phyloP scores from a whole-genome alignment of 2,329 filamentous ascomycete genomes.

The Fusarium veterinarium region DNA sequence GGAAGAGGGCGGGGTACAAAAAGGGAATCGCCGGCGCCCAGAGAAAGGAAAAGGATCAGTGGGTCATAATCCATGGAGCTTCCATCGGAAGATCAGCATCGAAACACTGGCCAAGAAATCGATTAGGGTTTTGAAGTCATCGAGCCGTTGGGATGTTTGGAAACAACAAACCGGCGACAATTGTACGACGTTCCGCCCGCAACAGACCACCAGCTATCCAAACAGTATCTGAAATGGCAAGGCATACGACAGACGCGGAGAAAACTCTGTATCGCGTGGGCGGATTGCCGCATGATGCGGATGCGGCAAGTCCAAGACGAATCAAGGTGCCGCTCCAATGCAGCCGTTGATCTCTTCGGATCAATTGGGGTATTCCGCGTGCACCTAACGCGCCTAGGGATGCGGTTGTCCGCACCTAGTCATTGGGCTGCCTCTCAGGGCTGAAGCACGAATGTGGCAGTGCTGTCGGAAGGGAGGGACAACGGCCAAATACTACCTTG shows the following conservation, averaged over 20 bases:
- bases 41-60: slow-evolving; percentile 8
- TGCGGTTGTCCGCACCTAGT: slow-evolving; percentile 15
- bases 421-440: slow-evolving; percentile 30
- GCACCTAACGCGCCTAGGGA: slow-evolving; percentile 23
- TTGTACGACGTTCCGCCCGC: slow-evolving; percentile 22
- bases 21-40: slow-evolving; percentile 16
- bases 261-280: slow-evolving; percentile 35
- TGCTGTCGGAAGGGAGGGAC: slow-evolving; percentile 27
- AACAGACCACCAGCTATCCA: slow-evolving; percentile 10
- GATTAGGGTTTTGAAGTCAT: slow-evolving; percentile 19
- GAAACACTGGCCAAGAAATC: slow-evolving; percentile 10
- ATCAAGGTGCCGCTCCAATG: slow-evolving; percentile 33
- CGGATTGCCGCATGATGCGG: slow-evolving; percentile 36
- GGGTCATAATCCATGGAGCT: slow-evolving; percentile 22
- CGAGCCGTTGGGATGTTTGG: slow-evolving; percentile 13
- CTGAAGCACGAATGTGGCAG: slow-evolving; percentile 38
- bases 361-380: slow-evolving; percentile 40
- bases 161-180: slow-evolving; percentile 15
- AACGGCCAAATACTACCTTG: slow-evolving; percentile 27
- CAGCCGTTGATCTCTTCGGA: slow-evolving; percentile 40
- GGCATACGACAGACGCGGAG: slow-evolving; percentile 25
- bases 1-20: slow-evolving; percentile 36
- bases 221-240: slow-evolving; percentile 25
- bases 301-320: slow-evolving; percentile 36
- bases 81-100: slow-evolving; percentile 16